Evolutionary conservation across 148 eudicot species (phyloP).

Genomic region (Rhododendron ferrugineum): DNA sequence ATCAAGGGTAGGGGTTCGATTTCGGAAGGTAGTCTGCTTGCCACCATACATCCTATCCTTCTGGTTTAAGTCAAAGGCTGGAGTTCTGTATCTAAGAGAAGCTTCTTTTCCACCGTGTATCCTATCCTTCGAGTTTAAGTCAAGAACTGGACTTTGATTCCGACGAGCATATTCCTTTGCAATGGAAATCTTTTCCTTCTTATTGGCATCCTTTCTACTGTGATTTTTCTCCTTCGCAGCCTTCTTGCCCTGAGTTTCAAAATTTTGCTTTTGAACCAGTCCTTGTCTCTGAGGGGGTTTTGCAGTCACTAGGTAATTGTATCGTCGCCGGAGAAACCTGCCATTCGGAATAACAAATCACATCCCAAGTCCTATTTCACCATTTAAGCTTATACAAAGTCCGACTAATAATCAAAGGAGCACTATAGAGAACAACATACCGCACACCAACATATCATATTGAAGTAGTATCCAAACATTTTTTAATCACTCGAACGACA

Average conservation of each 20-base stretch:
- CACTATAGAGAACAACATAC: background rate
- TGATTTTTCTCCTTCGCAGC: constrained; percentile 3
- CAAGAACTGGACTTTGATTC: background rate
- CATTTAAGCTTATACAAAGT: background rate
- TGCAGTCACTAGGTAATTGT: constrained; percentile 18
- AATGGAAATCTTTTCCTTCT: constrained; percentile 9
- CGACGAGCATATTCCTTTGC: constrained; percentile 15
- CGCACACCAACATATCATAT: background rate
- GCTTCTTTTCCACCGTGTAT: constrained; percentile 8
- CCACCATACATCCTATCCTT: constrained; percentile 12
- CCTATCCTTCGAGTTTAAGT: constrained; percentile 17
- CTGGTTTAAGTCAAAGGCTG: constrained; percentile 20
- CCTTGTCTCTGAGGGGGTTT: constrained; percentile 15
- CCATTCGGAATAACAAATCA: background rate
- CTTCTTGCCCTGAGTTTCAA: constrained; percentile 12
- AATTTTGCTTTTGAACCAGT: constrained; percentile 7
- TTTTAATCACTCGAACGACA: background rate
- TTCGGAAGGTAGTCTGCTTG: constrained; percentile 15
- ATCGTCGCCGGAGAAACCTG: constrained; percentile 40
- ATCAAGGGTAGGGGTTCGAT: constrained; percentile 13
- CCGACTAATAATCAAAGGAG: background rate
- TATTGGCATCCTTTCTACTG: constrained; percentile 21
- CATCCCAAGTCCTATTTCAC: background rate
- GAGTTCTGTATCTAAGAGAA: background rate
- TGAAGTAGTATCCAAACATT: background rate